Evolutionary conservation across 2,329 filamentous ascomycete genomes (phyloP), one percentile per base, ranked within the genome.

Genomic region (Fusarium oxysporum): DNA sequence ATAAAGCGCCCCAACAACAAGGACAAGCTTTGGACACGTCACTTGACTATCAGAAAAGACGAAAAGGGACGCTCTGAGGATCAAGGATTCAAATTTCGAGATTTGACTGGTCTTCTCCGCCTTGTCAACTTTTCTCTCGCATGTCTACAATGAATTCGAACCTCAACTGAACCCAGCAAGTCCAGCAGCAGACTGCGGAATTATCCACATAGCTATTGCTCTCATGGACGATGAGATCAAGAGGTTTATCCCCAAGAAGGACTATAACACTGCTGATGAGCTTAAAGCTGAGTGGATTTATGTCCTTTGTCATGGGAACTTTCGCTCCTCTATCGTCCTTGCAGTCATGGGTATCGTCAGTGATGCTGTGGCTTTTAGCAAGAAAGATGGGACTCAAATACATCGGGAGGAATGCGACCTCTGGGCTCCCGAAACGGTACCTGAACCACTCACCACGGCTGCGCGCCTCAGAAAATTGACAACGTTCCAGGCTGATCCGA

Each of bases 1-100:
- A 2, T 75, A 16, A 75, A 71, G 59, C 65, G 64, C 3, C 62
- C 55, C 23, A 57, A 51, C 30, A 32, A 71, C 37, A 75, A 75
- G 48, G 6, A 19, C 1, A 56, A n/a, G 28, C 45, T 75, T 12
- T 75, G 73, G 73, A 51, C 54, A 9, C 37, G 47, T 9, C 44
- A 43, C 71, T n/a, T 75, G 12, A 35, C 14, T 14, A 33, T 23
- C 1, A 30, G n/a, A 4, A 21, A n/a, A 1, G 53, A 53, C 1
- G 12, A 32, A 13, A n/a, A 16, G 21, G 30, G 35, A 8, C 37
- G 45, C 17, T 16, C 50, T 7, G 62, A 58, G 2, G 55, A 72
- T 3, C 45, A 38, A 5, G 23, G 13, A 3, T 67, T 74, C 12
- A 48, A 23, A 9, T 17, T 68, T 7, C 62, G 68, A 3, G 73